Base-by-base conservation (phyloP, 2,329 filamentous ascomycete species). In the Rutstroemia sp. region DNA sequence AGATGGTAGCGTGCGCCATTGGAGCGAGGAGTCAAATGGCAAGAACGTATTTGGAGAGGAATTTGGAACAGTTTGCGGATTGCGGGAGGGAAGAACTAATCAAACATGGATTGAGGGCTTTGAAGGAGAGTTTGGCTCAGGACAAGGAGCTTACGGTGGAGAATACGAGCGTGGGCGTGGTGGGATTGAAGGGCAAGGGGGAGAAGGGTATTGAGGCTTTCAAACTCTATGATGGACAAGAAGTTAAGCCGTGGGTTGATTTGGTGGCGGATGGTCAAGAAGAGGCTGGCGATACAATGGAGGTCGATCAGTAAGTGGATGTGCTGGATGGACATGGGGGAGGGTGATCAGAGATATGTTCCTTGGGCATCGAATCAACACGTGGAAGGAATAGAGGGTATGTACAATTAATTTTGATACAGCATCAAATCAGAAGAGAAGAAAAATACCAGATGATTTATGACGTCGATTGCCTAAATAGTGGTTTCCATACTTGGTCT, bases 141-240 rank as follows among this genome's bases (percentile, higher is more conserved):
- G 94, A 99, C 75, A 95, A 95, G 78, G 92, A 97, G 80, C 77
- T 99, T 72, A 97, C 92, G 55, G 83, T 96, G 42, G 94, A 97
- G 72, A 99, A 99, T 76, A 96, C 92, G 54, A 96, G 90, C 65
- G 82, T 99, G 54, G 92, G 89, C 39, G 79, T 96, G 59, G 88
- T 92, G 21, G 92, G 92, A 9, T 65, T 83, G 49, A 75, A 75
- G 56, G 72, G 72, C 61, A 73, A 74, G 59, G 74, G 75, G 6
- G 75, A 76, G 54, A 77, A 79, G 72, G 74, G 69, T 54, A 73
- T 87, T 34, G 89, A 97, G 78, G 82, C 82, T 61, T 97, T 97
- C 76, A 89, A 88, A 78, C 78, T 96, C 63, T 94, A 88, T 68
- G 94, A 99, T 71, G 92, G 91, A 14, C 84, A 90, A 70, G 89